Evolutionary conservation across 441 rosid species (phyloP), one percentile per base, ranked within the genome.

Genomic region (Bruguiera hainesii): DNA sequence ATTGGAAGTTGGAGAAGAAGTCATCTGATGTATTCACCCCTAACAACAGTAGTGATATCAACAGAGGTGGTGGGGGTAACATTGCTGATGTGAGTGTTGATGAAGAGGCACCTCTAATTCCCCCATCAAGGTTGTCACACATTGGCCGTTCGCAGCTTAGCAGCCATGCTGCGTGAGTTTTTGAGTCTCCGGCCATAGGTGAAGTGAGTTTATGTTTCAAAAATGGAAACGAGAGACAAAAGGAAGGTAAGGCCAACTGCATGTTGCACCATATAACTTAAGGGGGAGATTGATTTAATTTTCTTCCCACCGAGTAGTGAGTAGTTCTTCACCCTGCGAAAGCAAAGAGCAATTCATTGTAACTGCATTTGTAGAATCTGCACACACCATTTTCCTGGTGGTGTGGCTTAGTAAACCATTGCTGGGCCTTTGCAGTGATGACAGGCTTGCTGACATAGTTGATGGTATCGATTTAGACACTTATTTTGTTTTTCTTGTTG

Each of bases 1-100:
- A 93, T 21, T 88, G 92, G 91, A 96, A 88, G 82, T 67, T 88
- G 76, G 98, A 93, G 80, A 96, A 95, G 91, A 95, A 89, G 81
- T 90, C 98, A 31, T 93, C 98, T 13, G 97, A 92, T 72, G 75
- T 85, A 50, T 92, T 74, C 76, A 73, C 31, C 20, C 98, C 96
- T 8, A 83, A 67, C 61, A 82, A 65, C 70, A 76, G 76, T 67
- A 75, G 56, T 16, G 88, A 83, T 70, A 79, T 31, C 46, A 67
- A 33, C 39, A 80, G 86, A 62, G 83, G 79, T 28, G 66, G 73
- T 50, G 67, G 71, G n/a, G 79, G 79, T 23, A 78, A 74, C 64
- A 68, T 66, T 25, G 60, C 80, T 29, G 90, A 78, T 18, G 64
- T 74, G 66, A 85, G 73, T 30, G 75, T 75, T 25, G 98, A 93